Evolutionary conservation across 345 rosid genomes (phyloP), one percentile per base, ranked within the genome.

Genomic region (Corchorus olitorius): DNA sequence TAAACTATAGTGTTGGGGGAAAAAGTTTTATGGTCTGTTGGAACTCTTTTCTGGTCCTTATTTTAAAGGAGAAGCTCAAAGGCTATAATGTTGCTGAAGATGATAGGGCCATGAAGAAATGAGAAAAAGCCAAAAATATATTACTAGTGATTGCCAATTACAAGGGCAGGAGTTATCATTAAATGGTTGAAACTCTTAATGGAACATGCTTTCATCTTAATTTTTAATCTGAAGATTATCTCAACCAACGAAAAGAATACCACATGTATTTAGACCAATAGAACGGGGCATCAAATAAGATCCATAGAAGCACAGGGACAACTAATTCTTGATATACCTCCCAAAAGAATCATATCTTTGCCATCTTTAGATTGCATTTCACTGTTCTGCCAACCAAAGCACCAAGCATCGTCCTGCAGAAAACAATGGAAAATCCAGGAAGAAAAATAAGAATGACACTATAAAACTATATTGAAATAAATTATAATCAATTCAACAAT

Each of bases 331-430:
- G 45, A 2, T 17, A 72, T 89, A 91, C 98, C 97, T 90, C 98
- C 99, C 77, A 95, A 82, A 72, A 95, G 91, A 77, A 88, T 86
- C 80, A 90, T 76, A 53, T 86, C 89, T 76, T 73, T 76, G 54
- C 92, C 88, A 54, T 90, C 91, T 77, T 78, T 85, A 68, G 89
- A 83, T 78, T 88, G 88, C 83, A 84, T 10, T 53, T 84, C 89
- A 55, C 92, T 84, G 33, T 77, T 85, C 80, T 87, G 89, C 97
- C 97, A 95, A 79, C 99, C 99, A 12, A 95, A 75, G 80, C 99
- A 95, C 88, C 90, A 93, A 5, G 54, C 27, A 20, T 84, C 81
- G 0, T 87, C 82, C 99, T 94, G 89, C 69, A 63, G 49, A 75
- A 49, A 62, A 55, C 35, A 17, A 33, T 43, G 67, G 20, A 78